A percentile compares a stretch with the other conserved stretches of the same genome.
Evolutionary conservation across 1,139 yeast species (phyloP).

Genomic region (Saccharomyces hybrid): DNA sequence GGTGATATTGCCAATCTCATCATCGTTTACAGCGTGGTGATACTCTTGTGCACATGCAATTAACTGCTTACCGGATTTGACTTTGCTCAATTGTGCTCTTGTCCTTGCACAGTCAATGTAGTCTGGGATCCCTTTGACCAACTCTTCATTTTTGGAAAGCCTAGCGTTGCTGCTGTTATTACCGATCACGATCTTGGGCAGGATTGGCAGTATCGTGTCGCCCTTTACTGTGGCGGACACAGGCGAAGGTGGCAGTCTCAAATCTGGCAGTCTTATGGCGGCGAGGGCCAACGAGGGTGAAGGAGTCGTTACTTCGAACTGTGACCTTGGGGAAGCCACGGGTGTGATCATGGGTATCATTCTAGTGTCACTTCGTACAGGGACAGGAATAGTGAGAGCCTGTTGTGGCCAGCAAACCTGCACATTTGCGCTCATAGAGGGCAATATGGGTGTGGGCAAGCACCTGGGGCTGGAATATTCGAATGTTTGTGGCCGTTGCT

Average conservation of each 20-base stretch:
- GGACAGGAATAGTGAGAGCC: not conserved
- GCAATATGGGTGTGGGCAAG: not conserved
- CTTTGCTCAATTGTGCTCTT: not conserved
- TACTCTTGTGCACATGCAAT: not conserved
- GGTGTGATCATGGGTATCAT: not conserved
- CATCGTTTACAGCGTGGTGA: not conserved
- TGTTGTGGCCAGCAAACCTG: not conserved
- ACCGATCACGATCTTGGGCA: not conserved
- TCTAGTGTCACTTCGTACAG: not conserved
- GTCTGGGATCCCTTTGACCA: not conserved
- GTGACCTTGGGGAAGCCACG: not conserved
- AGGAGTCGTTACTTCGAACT: not conserved
- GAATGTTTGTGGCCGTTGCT: not conserved
- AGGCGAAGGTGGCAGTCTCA: not conserved
- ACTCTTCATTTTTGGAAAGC: not conserved
- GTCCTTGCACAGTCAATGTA: not conserved
- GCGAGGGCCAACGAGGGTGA: not conserved
- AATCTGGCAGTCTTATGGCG: not conserved
- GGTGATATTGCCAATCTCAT: not conserved
- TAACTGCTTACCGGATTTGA: not conserved
- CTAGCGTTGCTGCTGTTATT: not conserved
- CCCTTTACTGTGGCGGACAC: not conserved
- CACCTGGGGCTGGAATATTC: not conserved
- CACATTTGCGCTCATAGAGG: not conserved
- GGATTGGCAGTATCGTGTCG: not conserved